A percentile compares a stretch with the other conserved stretches of the same genome.
These are phyloP conservation scores for Persicaria tinctoria DNA, from an alignment of 148 eudicot genomes.

Conservation along the genomic window DNA sequence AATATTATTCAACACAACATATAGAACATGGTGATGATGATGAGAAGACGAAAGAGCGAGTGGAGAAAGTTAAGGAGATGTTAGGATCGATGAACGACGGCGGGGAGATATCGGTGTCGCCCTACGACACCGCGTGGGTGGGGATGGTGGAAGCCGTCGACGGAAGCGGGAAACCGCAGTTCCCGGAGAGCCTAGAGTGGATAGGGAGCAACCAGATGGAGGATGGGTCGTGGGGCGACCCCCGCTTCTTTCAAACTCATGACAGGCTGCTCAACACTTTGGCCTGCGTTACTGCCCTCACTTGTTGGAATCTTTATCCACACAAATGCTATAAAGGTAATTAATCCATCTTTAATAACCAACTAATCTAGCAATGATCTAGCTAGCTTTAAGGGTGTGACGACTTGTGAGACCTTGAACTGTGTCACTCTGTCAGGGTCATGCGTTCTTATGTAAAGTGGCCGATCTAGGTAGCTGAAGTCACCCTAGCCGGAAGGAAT, in stretches of 20 bases:
- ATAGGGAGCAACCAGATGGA: conserved; percentile 54
- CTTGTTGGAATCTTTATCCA: conserved; percentile 51
- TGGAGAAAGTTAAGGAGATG: conserved; percentile 10
- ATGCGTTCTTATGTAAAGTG: too few relatives aligned
- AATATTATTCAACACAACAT: too few relatives aligned
- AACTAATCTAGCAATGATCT: too few relatives aligned
- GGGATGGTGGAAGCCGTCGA: conserved; percentile 53
- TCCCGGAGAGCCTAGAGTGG: conserved; percentile 68
- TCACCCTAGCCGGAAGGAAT: too few relatives aligned
- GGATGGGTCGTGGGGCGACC: conserved; percentile 86
- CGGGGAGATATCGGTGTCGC: conserved; percentile 36
- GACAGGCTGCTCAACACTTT: conserved; percentile 64
- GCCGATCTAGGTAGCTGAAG: too few relatives aligned
- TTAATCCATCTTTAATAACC: too few relatives aligned
- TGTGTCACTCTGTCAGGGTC: too few relatives aligned
- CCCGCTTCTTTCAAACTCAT: conserved; percentile 35
- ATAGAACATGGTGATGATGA: too few relatives aligned
- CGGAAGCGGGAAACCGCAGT: conserved; percentile 42
- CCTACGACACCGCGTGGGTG: conserved; percentile 69
- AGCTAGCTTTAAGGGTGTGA: too few relatives aligned
- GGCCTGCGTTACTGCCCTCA: conserved; percentile 69
- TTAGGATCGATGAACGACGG: conserved; percentile 33
- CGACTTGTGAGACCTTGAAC: too few relatives aligned
- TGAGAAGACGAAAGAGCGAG: neutral
- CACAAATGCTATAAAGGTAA: conserved; percentile 40